Evolutionary conservation across 495 filamentous ascomycete genomes (phyloP), one percentile per base, ranked within the genome.

Genomic region (Trichoderma asperelloides): DNA sequence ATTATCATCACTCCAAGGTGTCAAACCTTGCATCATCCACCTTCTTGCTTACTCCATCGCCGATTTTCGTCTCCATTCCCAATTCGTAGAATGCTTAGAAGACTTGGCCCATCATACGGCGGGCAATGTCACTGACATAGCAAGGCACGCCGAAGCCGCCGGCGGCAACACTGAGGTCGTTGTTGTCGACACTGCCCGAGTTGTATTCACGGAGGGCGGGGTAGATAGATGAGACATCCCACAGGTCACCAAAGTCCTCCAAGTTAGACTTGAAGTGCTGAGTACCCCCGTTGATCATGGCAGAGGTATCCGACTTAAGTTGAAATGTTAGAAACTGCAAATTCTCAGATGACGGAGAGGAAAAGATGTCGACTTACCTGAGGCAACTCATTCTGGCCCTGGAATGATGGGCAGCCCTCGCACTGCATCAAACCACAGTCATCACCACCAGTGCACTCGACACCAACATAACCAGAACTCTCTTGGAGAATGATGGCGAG

Each of bases 401-500:
- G 71, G 68, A 71, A 76, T 0, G 71, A 71, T 23, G 73, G 70
- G 69, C 72, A 71, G 45, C 71, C 73, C 41, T 71, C 69, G 66
- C 71, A 73, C 70, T 80, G 77, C 74, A 78, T 78, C 33, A 78
- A 67, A 2, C 77, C 78, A 18, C 72, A 71, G 67, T 77, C 76
- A 33, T 39, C 30, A 70, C 73, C 74, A 65, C n/a, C 57, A 18
- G 79, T 80, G 49, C 71, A 77, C 7, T 47, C 37, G 12, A 79
- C 78, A 28, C 75, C 72, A 25, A 81, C 78, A 68, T 78, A 70
- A 57, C 79, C 79, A 65, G 71, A 74, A 69, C 69, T 73, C 71
- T 81, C 79, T 68, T 81, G 78, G 76, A 81, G 79, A 71, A 80
- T 79, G 68, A 78, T 78, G 67, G 68, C 71, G 60, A 80, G 71